Conservation (phyloP, 129 eudicot species). For the Dittrichia graveolens region DNA sequence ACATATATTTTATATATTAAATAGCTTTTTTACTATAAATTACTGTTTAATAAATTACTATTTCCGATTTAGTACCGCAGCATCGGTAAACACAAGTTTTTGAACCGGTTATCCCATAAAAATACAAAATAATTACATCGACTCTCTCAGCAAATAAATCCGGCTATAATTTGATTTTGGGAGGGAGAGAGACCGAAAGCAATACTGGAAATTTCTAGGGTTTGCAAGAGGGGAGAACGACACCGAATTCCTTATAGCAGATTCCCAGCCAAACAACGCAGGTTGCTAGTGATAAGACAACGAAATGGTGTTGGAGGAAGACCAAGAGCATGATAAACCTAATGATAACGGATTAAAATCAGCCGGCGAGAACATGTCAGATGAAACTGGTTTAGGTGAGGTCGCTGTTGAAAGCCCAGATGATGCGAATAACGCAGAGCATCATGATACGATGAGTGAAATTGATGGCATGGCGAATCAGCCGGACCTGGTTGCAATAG, state of each 20-base stretch:
- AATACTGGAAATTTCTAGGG: conserved; percentile 24
- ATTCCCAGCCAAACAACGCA: conserved; percentile 20
- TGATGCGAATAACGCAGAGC: conserved; percentile 11
- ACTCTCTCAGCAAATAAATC: conserved; percentile 13
- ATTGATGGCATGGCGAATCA: conserved; percentile 16
- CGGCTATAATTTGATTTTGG: conserved; percentile 31
- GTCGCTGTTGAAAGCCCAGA: conserved; percentile 14
- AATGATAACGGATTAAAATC: conserved; percentile 27
- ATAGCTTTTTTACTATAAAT: no score
- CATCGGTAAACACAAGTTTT: no score
- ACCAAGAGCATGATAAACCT: conserved; percentile 36
- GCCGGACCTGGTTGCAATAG: conserved; percentile 16
- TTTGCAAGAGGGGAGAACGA: conserved; percentile 17
- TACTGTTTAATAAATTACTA: no score
- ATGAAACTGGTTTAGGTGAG: neutral
- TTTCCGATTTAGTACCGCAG: no score
- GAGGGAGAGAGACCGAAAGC: conserved; percentile 26
- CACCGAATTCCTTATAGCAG: conserved; percentile 5
- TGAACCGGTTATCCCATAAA: no score
- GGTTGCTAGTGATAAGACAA: neutral
- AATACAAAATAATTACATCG: no score
- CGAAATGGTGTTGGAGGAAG: conserved; percentile 34
- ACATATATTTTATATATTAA: no score
- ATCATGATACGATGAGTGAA: conserved; percentile 16
- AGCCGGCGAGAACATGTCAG: conserved; percentile 22